These are phyloP conservation scores for Trichoderma atroviride DNA, from an alignment of 2,329 filamentous ascomycete species.

Conservation along the genomic window DNA sequence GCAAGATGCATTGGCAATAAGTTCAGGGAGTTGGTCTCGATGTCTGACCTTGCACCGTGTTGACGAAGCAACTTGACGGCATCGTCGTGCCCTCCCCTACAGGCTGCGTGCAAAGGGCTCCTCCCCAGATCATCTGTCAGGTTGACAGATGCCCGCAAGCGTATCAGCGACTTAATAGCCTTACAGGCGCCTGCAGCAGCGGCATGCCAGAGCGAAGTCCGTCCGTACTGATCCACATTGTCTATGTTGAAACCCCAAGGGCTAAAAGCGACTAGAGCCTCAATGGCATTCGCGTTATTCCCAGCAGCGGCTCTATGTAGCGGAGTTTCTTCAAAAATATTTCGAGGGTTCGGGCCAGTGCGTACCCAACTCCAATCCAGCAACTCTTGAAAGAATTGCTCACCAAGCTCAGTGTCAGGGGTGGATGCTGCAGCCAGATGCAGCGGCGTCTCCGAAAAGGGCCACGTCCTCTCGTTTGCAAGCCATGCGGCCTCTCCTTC, in stretches of 20 bases:
- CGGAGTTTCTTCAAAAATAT: slow-evolving; percentile 23
- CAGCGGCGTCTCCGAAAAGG: slow-evolving; percentile 2
- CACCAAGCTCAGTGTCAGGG: neutral
- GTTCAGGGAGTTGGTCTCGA: neutral
- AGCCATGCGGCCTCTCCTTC: neutral
- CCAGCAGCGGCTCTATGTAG: slow-evolving; percentile 20
- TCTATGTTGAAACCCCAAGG: neutral
- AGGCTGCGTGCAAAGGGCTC: slow-evolving; percentile 21
- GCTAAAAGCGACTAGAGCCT: neutral
- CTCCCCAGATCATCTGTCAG: slow-evolving; percentile 18
- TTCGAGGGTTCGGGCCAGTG: neutral
- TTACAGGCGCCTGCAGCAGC: slow-evolving; percentile 14
- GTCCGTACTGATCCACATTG: slow-evolving; percentile 6
- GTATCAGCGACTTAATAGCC: neutral
- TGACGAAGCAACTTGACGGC: slow-evolving; percentile 6
- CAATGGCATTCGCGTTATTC: neutral
- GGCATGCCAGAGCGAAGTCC: slow-evolving; percentile 21
- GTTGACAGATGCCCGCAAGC: neutral
- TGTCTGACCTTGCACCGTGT: neutral
- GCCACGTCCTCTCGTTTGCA: neutral
- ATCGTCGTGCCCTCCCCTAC: slow-evolving; percentile 15
- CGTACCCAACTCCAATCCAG: neutral
- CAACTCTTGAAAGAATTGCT: neutral
- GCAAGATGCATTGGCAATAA: slow-evolving; percentile 23
- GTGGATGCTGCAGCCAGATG: slow-evolving; percentile 22